Percentiles rank a stretch among this genome's conserved stretches.
Conservation (phyloP, 2,329 filamentous ascomycete species). For the Chalaropsis thielavioides region DNA sequence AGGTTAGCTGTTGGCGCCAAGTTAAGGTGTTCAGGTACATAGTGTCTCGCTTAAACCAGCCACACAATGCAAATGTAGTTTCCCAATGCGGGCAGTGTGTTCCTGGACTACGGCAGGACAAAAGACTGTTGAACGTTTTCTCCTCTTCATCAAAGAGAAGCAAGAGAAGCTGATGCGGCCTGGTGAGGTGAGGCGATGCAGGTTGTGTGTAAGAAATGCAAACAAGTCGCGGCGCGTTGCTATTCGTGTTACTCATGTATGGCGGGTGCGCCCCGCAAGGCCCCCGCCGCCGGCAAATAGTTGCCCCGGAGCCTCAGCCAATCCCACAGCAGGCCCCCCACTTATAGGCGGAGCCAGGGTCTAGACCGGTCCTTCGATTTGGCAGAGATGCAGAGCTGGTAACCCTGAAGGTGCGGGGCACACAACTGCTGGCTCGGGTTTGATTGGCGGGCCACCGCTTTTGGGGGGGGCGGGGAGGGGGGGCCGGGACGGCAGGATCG, state of each 20-base stretch:
- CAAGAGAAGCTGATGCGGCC: too few species aligned
- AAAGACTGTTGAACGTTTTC: too few species aligned
- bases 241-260: neutral
- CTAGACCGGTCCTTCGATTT: neutral
- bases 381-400: neutral
- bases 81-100: too few species aligned
- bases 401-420: neutral
- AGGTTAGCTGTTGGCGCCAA: too few species aligned
- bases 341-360: neutral
- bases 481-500: neutral
- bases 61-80: too few species aligned
- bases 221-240: neutral
- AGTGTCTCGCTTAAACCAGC: too few species aligned
- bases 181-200: too few species aligned
- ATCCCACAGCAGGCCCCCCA: neutral
- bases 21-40: too few species aligned
- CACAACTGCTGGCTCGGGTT: neutral
- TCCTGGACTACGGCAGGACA: too few species aligned
- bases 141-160: too few species aligned
- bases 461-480: neutral
- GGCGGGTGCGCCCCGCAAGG: neutral
- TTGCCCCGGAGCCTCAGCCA: neutral
- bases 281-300: neutral
- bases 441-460: neutral
- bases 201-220: neutral